phyloP scores from a whole-genome alignment of 768 basidiomycete genomes.

The Macrolepiota dolichaula region DNA sequence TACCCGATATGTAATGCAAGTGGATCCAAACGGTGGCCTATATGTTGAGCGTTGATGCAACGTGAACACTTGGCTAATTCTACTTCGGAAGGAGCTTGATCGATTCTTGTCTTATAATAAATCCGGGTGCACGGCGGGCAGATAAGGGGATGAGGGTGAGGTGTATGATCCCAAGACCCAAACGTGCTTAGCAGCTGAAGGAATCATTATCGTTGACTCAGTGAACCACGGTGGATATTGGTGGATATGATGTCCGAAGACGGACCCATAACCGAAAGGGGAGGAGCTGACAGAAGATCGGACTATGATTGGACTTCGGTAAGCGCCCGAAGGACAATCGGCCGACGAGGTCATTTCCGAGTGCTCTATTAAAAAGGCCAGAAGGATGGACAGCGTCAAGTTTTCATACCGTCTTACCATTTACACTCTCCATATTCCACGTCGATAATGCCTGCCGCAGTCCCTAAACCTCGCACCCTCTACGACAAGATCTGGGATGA shows the following conservation, averaged over 20 bases:
- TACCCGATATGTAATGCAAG: not conserved
- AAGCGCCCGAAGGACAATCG: conserved; percentile 10
- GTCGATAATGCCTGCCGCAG: conserved; percentile 35
- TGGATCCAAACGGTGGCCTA: not conserved
- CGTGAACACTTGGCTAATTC: not conserved
- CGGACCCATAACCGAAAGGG: conserved; percentile 2
- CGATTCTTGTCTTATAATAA: not conserved
- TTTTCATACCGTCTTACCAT: conserved; percentile 9
- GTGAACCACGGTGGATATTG: not conserved
- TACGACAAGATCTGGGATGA: conserved; percentile 99
- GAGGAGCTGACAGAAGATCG: conserved; percentile 3
- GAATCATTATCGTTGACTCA: not conserved
- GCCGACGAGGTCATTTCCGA: conserved; percentile 10
- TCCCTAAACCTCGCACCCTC: conserved; percentile 71
- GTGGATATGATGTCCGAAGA: not conserved
- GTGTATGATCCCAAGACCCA: not conserved
- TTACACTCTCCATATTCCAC: conserved; percentile 14
- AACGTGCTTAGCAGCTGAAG: not conserved
- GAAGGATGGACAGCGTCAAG: conserved; percentile 10
- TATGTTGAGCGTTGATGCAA: not conserved
- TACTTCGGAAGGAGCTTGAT: not conserved
- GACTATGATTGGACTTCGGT: conserved; percentile 13
- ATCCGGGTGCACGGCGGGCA: not conserved
- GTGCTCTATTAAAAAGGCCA: conserved; percentile 4
- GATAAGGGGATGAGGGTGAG: not conserved